A percentile compares a stretch with the other conserved stretches of the same genome.
Evolutionary conservation across 345 rosid genomes (phyloP).

Genomic region (Gossypioides kirkii): DNA sequence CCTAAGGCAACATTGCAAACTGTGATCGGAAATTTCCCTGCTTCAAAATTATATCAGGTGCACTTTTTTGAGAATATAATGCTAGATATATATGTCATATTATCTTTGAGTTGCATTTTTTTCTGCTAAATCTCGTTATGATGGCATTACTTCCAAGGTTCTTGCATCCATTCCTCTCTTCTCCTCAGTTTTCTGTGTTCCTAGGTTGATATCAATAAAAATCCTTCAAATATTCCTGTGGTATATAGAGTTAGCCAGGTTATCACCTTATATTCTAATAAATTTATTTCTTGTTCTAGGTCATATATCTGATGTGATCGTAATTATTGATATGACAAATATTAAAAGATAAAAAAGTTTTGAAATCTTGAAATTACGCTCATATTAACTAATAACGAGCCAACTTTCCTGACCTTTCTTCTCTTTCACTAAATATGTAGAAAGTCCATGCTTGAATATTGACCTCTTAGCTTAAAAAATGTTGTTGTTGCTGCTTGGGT

Average conservation of each 20-base stretch:
- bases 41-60: slow-evolving; percentile 67
- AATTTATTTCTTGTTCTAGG: neutral
- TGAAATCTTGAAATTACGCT: no score
- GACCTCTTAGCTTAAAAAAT: neutral
- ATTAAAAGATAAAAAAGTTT: no score
- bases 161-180: neutral
- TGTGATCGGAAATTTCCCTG: slow-evolving; percentile 48
- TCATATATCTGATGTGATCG: neutral
- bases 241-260: neutral
- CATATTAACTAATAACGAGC: no score
- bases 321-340: no score
- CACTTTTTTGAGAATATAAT: neutral
- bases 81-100: neutral
- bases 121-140: neutral
- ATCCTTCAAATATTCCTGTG: neutral
- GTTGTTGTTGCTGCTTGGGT: neutral
- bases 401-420: no score
- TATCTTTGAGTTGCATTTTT: neutral
- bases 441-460: neutral
- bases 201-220: neutral
- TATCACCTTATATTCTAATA: neutral
- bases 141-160: neutral
- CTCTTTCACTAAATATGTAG: neutral
- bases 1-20: slow-evolving; percentile 53
- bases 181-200: neutral